Conservation (phyloP, 768 basidiomycete species). For the Pisolithus sp. region DNA sequence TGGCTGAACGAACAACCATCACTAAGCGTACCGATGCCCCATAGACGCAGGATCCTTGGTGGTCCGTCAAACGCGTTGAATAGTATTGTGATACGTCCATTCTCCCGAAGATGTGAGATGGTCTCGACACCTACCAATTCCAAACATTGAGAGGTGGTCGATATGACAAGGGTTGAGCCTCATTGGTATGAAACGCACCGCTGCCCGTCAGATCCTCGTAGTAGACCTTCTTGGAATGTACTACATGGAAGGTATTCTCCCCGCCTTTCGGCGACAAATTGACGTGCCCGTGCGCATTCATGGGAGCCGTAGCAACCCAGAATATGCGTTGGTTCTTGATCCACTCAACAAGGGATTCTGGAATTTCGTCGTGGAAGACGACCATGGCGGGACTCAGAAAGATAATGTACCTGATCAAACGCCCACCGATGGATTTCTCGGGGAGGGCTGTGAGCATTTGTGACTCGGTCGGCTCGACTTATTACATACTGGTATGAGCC, state of each 20-base stretch:
- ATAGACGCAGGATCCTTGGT: slow-evolving; percentile 52
- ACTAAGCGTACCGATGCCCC: slow-evolving; percentile 42
- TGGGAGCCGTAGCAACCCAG: slow-evolving; percentile 67
- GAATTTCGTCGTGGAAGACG: slow-evolving; percentile 54
- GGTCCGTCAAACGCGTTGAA: slow-evolving; percentile 59
- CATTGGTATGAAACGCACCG: slow-evolving; percentile 32
- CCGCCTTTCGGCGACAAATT: slow-evolving; percentile 68
- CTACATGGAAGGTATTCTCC: slow-evolving; percentile 56
- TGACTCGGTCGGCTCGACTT: no score
- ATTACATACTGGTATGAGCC: no score
- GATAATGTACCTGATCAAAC: neutral
- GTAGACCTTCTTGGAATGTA: slow-evolving; percentile 52
- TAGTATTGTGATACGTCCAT: slow-evolving; percentile 56
- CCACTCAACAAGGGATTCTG: slow-evolving; percentile 50
- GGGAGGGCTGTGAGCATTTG: no score
- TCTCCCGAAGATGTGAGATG: slow-evolving; percentile 56
- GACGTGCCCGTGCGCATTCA: slow-evolving; percentile 48
- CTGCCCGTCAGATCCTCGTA: slow-evolving; percentile 70
- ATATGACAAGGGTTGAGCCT: neutral
- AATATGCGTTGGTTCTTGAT: slow-evolving; percentile 59
- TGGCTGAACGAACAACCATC: neutral
- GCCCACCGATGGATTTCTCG: no score
- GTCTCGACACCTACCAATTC: slow-evolving; percentile 46
- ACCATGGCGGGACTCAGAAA: slow-evolving; percentile 37
- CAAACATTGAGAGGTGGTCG: neutral